These are phyloP conservation scores for Hypoxylon perforatum DNA, from an alignment of 495 filamentous ascomycete genomes.

Conservation along the genomic window DNA sequence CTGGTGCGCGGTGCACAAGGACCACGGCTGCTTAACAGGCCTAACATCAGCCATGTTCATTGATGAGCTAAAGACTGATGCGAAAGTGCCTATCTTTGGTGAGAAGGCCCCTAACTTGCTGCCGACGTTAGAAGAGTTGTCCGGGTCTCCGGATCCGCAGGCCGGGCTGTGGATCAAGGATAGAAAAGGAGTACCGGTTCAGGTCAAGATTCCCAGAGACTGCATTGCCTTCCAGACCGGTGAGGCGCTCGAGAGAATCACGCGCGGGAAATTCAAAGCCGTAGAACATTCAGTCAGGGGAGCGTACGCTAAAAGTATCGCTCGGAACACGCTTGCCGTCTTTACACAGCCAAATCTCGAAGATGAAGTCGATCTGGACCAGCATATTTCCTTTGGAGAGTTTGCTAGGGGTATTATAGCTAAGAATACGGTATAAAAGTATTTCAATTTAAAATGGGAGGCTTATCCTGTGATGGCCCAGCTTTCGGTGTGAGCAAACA, in stretches of 20 bases:
- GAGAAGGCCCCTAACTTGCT: slow-evolving; percentile 48
- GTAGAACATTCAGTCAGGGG: slow-evolving; percentile 97
- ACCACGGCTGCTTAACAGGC: slow-evolving; percentile 93
- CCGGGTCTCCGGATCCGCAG: slow-evolving; percentile 77
- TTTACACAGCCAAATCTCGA: slow-evolving; percentile 97
- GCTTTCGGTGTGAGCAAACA: too few relatives aligned
- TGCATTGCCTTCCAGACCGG: slow-evolving; percentile 97
- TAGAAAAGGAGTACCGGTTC: slow-evolving; percentile 77
- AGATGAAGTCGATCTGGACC: slow-evolving; percentile 80
- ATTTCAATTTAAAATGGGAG: not conserved
- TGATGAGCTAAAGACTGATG: slow-evolving; percentile 73
- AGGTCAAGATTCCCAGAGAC: slow-evolving; percentile 89
- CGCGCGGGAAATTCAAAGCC: slow-evolving; percentile 85
- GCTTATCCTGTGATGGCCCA: too few relatives aligned
- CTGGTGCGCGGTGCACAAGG: slow-evolving; percentile 96
- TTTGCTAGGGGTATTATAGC: slow-evolving; percentile 87
- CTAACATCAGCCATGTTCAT: slow-evolving; percentile 96
- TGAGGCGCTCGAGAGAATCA: slow-evolving; percentile 90
- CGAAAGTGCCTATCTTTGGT: slow-evolving; percentile 50
- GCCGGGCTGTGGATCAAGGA: slow-evolving; percentile 94
- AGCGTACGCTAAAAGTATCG: slow-evolving; percentile 64
- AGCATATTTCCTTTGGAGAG: slow-evolving; percentile 81
- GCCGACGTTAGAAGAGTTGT: slow-evolving; percentile 73
- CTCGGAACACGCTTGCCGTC: slow-evolving; percentile 93
- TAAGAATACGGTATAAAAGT: slow-evolving; percentile 71